These are phyloP conservation scores for Ophiocordyceps sinensis DNA, from an alignment of 2,329 filamentous ascomycete genomes.

Conservation along the genomic window DNA sequence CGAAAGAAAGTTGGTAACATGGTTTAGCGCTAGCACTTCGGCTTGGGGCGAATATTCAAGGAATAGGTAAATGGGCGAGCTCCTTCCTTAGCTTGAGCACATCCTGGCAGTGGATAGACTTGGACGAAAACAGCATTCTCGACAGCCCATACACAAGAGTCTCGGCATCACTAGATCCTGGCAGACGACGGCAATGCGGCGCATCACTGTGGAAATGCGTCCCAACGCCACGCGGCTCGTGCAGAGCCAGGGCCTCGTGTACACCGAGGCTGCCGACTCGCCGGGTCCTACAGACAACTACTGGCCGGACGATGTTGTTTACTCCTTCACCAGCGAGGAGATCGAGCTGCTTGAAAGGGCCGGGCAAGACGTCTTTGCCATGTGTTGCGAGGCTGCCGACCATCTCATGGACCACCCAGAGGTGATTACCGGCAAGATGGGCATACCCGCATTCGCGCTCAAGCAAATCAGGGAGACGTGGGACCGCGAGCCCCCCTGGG, in stretches of 20 bases:
- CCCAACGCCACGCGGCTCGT: slow-evolving; percentile 1
- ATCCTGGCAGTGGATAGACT: too few species aligned
- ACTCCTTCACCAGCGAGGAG: slow-evolving; percentile 1
- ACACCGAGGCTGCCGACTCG: background rate
- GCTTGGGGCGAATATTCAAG: too few species aligned
- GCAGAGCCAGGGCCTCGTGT: slow-evolving; percentile 2
- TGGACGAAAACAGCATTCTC: background rate
- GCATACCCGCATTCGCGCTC: slow-evolving; percentile 1
- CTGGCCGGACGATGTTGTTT: slow-evolving; percentile 3
- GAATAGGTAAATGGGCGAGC: too few species aligned
- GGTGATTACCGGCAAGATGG: background rate
- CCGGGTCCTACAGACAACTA: background rate
- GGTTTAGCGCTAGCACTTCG: too few species aligned
- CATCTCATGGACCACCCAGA: slow-evolving; percentile 1
- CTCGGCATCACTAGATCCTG: background rate
- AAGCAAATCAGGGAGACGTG: slow-evolving; percentile 1
- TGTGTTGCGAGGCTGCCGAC: slow-evolving; percentile 3
- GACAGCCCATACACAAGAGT: background rate
- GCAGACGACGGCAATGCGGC: background rate
- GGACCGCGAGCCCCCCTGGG: slow-evolving; percentile 1
- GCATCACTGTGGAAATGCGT: background rate
- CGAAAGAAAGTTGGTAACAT: too few species aligned
- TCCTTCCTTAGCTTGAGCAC: too few species aligned
- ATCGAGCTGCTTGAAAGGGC: slow-evolving; percentile 1
- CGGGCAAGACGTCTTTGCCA: slow-evolving; percentile 1